A percentile compares a stretch with the other conserved stretches of the same genome.
Evolutionary conservation across 1,139 yeast genomes (phyloP).

Genomic region (Kodamaea fungicola): DNA sequence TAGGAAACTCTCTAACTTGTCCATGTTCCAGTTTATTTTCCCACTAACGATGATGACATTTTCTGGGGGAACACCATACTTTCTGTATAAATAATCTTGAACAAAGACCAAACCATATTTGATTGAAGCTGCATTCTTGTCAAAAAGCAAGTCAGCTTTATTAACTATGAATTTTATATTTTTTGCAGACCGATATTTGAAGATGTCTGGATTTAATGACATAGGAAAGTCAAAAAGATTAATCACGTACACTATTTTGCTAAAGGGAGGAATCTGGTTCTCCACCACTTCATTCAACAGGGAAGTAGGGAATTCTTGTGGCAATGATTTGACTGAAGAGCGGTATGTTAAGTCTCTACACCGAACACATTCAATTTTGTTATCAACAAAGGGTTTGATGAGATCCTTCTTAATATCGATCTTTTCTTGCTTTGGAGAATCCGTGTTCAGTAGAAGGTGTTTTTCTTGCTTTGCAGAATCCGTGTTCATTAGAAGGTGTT

Average conservation of each 20-base stretch:
- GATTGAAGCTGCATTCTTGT: conserved; percentile 25
- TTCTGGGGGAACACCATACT: conserved; percentile 38
- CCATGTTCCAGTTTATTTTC: conserved; percentile 49
- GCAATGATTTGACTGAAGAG: conserved; percentile 15
- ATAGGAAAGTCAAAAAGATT: conserved; percentile 72
- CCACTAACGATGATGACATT: conserved; percentile 53
- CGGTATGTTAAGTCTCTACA: conserved; percentile 52
- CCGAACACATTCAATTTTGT: conserved; percentile 42
- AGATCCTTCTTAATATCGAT: too few relatives aligned
- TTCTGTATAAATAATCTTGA: conserved; percentile 36
- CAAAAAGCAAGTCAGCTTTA: conserved; percentile 54
- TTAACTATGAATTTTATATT: conserved; percentile 52
- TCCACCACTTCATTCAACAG: conserved; percentile 34
- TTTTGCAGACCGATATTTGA: conserved; percentile 30
- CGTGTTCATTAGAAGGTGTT: too few relatives aligned
- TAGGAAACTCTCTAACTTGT: conserved; percentile 32
- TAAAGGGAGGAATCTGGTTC: conserved; percentile 41
- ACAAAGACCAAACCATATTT: conserved; percentile 45
- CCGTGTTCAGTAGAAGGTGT: conserved; percentile 3
- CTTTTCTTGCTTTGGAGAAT: conserved; percentile 5
- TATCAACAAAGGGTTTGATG: neutral
- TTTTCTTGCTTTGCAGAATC: conserved; percentile 5
- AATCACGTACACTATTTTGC: conserved; percentile 55
- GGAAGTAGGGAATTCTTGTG: conserved; percentile 33
- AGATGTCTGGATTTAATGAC: conserved; percentile 41